Evolutionary conservation across 2,329 filamentous ascomycete genomes (phyloP).

Genomic region (Alternaria sp.): DNA sequence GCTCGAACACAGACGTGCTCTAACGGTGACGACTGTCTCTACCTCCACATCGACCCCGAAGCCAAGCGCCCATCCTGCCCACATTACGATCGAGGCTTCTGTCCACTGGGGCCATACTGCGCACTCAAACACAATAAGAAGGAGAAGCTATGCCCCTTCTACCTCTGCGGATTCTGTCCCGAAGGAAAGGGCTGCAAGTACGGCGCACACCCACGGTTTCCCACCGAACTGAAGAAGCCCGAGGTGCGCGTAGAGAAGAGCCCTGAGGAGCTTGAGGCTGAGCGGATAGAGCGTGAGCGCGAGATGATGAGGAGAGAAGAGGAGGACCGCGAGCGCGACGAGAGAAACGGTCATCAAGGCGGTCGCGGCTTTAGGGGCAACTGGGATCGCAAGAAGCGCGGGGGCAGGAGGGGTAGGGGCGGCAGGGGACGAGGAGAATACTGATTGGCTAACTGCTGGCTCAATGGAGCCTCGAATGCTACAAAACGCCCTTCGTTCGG

Average conservation of each 20-base stretch:
- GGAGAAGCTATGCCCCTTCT: conserved; percentile 76
- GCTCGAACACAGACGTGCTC: conserved; percentile 92
- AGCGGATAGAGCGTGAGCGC: conserved; percentile 59
- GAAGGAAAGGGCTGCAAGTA: conserved; percentile 78
- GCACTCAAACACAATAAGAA: conserved; percentile 87
- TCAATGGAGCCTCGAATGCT: background rate
- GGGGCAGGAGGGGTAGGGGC: conserved; percentile 30
- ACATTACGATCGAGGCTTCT: conserved; percentile 96
- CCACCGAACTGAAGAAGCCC: conserved; percentile 68
- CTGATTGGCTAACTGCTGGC: background rate
- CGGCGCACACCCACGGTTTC: conserved; percentile 84
- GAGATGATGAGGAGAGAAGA: conserved; percentile 52
- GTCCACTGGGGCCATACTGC: conserved; percentile 85
- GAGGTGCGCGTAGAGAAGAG: conserved; percentile 72
- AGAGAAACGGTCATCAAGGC: conserved; percentile 40
- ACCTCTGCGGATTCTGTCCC: conserved; percentile 93
- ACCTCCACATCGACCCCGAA: conserved; percentile 86
- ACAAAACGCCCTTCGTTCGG: background rate
- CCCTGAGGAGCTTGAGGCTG: conserved; percentile 69
- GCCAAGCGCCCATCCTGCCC: conserved; percentile 66
- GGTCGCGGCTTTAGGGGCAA: conserved; percentile 42
- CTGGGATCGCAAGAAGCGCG: conserved; percentile 45
- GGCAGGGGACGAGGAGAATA: conserved; percentile 33
- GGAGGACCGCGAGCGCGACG: conserved; percentile 49
- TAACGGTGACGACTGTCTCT: conserved; percentile 95